Evolutionary conservation across 495 filamentous ascomycete species (phyloP).

Genomic region (Aspergillus avenaceus): DNA sequence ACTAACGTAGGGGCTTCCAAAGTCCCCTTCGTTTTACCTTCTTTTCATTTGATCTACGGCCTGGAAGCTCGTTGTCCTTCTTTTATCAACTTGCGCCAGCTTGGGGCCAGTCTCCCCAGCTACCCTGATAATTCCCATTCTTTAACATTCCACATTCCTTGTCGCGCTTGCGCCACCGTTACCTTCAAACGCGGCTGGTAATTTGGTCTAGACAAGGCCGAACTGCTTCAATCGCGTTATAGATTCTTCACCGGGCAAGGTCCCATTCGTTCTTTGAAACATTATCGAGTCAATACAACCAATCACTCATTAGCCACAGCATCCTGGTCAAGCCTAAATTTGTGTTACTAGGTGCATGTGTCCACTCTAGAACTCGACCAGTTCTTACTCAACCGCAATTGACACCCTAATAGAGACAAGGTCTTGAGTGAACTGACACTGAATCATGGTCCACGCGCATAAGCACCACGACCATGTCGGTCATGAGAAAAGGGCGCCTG

Average conservation of each 20-base stretch:
- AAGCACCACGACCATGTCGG: slow-evolving; percentile 25
- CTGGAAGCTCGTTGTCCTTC: slow-evolving; percentile 38
- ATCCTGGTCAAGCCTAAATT: not conserved
- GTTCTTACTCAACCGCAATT: too few relatives aligned
- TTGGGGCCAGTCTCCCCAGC: slow-evolving; percentile 8
- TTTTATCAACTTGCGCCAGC: slow-evolving; percentile 20
- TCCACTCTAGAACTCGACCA: too few relatives aligned
- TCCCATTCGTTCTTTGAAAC: not conserved
- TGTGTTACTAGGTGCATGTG: too few relatives aligned
- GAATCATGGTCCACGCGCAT: slow-evolving; percentile 23
- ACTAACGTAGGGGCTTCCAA: not conserved
- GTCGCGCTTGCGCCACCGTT: slow-evolving; percentile 16
- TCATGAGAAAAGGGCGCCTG: too few relatives aligned
- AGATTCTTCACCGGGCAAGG: not conserved
- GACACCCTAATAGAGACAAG: too few relatives aligned
- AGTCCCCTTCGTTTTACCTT: not conserved
- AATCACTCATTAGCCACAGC: not conserved
- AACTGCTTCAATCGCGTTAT: not conserved
- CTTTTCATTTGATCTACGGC: slow-evolving; percentile 9
- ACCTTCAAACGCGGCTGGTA: slow-evolving; percentile 4
- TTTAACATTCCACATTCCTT: slow-evolving; percentile 15
- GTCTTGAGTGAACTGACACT: not conserved
- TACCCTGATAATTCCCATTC: slow-evolving; percentile 15
- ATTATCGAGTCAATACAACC: not conserved
- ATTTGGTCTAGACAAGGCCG: not conserved